Conservation (phyloP, 202 grass and related monocot species). For the Cymbopogon flexuosus region DNA sequence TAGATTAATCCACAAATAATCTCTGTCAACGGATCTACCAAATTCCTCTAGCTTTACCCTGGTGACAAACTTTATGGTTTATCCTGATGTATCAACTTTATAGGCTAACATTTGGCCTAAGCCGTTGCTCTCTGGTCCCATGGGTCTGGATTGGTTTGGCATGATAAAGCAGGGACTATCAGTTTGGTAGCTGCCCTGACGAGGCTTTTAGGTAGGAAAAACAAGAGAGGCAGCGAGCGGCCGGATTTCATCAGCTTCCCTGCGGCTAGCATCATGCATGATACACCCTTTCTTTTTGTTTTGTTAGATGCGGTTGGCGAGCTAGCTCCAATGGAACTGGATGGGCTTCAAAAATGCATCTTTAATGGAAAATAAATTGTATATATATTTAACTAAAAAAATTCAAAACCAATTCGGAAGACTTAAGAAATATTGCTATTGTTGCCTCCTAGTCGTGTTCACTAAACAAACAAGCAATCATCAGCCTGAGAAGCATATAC, state of each 20-base stretch:
- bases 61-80: too few relatives aligned
- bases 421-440: too few relatives aligned
- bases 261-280: not conserved
- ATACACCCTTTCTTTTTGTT: not conserved
- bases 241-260: slow-evolving; percentile 4
- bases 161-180: not conserved
- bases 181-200: slow-evolving; percentile 19
- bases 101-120: not conserved
- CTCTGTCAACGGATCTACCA: not conserved
- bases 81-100: too few relatives aligned
- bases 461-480: too few relatives aligned
- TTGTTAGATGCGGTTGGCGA: slow-evolving; percentile 44
- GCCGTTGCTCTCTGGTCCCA: not conserved
- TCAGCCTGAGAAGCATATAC: too few relatives aligned
- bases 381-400: too few relatives aligned
- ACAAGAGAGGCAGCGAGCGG: not conserved
- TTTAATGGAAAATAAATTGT: too few relatives aligned
- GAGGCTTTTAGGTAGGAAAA: slow-evolving; percentile 45
- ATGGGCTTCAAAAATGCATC: not conserved
- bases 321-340: slow-evolving; percentile 1
- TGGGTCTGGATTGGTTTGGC: not conserved
- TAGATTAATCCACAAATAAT: not conserved
- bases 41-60: not conserved
- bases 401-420: too few relatives aligned
- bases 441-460: too few relatives aligned